Conservation (phyloP, 1,139 yeast species). For the Hyphopichia fennica region DNA sequence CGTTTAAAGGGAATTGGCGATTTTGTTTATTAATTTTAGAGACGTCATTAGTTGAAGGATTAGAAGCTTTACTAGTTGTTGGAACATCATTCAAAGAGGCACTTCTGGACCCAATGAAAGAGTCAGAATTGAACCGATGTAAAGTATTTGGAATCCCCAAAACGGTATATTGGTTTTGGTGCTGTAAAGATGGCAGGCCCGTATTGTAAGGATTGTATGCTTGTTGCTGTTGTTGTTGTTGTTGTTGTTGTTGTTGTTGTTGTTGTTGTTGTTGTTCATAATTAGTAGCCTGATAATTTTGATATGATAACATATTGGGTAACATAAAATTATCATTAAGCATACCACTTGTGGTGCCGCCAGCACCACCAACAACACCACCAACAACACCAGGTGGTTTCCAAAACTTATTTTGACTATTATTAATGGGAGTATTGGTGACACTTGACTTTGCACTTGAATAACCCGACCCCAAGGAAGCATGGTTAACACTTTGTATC, state of each 20-base stretch:
- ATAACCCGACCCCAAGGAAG: neutral
- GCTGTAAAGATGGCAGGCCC: neutral
- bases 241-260: too few species aligned
- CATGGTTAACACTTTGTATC: neutral
- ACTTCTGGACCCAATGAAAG: neutral
- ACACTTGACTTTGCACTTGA: neutral
- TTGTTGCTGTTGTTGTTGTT: neutral
- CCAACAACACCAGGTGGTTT: neutral
- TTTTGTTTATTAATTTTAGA: neutral
- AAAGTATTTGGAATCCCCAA: neutral
- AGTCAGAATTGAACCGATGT: slow-evolving; percentile 1
- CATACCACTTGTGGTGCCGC: neutral
- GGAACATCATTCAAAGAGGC: neutral
- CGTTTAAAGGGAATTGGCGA: neutral
- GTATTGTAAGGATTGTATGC: neutral
- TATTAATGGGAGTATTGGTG: neutral
- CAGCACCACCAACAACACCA: neutral
- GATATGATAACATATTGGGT: neutral
- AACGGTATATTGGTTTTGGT: neutral
- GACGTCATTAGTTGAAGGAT: too few species aligned
- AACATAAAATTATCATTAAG: neutral
- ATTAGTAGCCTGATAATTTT: neutral
- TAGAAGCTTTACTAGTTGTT: neutral
- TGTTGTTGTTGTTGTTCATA: neutral
- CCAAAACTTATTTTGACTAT: neutral